Percentiles rank a stretch among this genome's conserved stretches.
Conservation (phyloP, 2,329 filamentous ascomycete genomes). For the Cladophialophora carrionii region DNA sequence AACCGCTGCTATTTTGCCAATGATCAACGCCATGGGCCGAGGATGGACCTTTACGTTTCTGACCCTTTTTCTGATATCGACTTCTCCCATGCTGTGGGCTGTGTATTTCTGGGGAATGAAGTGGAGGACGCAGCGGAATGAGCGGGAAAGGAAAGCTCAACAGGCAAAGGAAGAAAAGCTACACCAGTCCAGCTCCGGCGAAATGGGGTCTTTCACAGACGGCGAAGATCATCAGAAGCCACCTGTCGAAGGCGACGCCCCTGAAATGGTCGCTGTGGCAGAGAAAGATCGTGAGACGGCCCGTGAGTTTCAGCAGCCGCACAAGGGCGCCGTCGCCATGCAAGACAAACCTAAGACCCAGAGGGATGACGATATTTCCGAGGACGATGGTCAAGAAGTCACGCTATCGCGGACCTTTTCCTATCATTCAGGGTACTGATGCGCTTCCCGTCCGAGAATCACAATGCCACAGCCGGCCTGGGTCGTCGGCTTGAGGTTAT, state of each 20-base stretch:
- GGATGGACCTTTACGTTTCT: slow-evolving; percentile 52
- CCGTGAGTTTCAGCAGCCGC: not conserved
- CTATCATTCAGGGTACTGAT: slow-evolving; percentile 21
- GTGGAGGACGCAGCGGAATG: slow-evolving; percentile 39
- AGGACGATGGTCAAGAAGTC: slow-evolving; percentile 10
- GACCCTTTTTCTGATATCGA: slow-evolving; percentile 44
- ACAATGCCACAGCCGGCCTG: not conserved
- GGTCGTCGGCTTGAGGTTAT: not conserved
- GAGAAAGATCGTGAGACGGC: slow-evolving; percentile 4
- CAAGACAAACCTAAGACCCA: not conserved
- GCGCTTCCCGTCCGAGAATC: not conserved
- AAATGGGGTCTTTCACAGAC: not conserved
- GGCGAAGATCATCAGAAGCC: slow-evolving; percentile 9
- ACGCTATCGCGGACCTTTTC: slow-evolving; percentile 24
- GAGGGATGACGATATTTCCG: not conserved
- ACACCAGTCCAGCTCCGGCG: not conserved
- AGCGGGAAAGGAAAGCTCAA: slow-evolving; percentile 23
- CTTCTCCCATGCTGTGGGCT: slow-evolving; percentile 42
- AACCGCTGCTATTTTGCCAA: slow-evolving; percentile 55
- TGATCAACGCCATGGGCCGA: slow-evolving; percentile 53
- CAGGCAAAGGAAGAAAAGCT: slow-evolving; percentile 32
- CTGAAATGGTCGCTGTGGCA: slow-evolving; percentile 21
- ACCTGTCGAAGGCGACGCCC: slow-evolving; percentile 20
- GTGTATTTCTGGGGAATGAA: slow-evolving; percentile 40
- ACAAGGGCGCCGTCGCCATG: not conserved